Evolutionary conservation across 129 eudicot species (phyloP), one percentile per base, ranked within the genome.

Genomic region (Dittrichia graveolens): DNA sequence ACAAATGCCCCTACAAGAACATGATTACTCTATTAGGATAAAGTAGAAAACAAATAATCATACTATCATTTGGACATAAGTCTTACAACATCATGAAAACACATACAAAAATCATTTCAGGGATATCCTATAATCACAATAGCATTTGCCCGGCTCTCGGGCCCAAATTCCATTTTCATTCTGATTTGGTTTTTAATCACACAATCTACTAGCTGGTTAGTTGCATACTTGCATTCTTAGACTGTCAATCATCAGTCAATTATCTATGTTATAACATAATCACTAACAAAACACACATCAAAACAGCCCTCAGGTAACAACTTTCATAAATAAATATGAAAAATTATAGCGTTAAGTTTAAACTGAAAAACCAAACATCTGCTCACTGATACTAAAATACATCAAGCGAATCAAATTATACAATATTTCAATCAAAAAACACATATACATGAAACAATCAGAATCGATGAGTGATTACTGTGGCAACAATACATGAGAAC

Each of bases 1-100:
- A 68, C 74, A 4, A 40, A 67, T 46, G 57, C 53, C 50, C 76
- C 81, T 77, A 61, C 44, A 77, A 61, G 13, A 61, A 70, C 69
- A 50, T 14, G 65, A 52, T 61, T 31, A 4, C 31, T 77, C 12
- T 6, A 35, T 49, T 61, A 14, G 38, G 40, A 39, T 39, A 3
- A 67, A 67, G 31, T 65, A 54, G 2, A 3, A 15, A 34, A 75
- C 56, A 65, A 43, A 18, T 40, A 34, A 65, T 24, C 50, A 60
- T 38, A 60, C 19, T 12, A 56, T 8, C 4, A 5, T 0, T 24
- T 18, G 3, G 39, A 57, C 3, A 9, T 57, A 34, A 24, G 40
- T 24, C 31, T 57, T 24, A 10, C 62, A 57, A 0, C 34, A 50
- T 3, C 19, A 50, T 6, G 14, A 50, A 19, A 11, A 50, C 56